Base-by-base conservation (phyloP, 345 rosid genomes). In the Abelmoschus esculentus region DNA sequence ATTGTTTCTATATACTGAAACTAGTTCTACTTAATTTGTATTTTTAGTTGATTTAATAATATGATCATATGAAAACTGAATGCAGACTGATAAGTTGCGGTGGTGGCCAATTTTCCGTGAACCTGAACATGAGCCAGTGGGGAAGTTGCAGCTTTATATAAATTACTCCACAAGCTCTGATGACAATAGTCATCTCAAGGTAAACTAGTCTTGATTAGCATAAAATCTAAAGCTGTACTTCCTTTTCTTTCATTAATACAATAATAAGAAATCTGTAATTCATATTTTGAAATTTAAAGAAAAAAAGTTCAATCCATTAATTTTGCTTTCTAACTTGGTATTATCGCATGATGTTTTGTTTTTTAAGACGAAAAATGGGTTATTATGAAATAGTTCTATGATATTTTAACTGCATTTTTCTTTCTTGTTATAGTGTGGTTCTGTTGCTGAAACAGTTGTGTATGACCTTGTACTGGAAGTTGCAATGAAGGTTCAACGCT, bases 371-470 rank as follows among this genome's bases (percentile, higher is more conserved):
- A 46, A 61, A 73, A 36, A 19, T 28, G 29, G 57, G 55, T 22
- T 69, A 14, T 29, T 73, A 15, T 15, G 11, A 34, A 67, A 17
- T 36, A 29, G 47, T 29, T 58, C 69, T 60, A 64, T 61, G 61
- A 28, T 75, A 67, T 76, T 77, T 13, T 32, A 32, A 75, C 67
- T 62, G 62, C 5, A 26, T 67, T 50, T 56, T 78, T 58, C 74
- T 66, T 77, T 77, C 52, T 79, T 50, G 52, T 38, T 49, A 19
- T 70, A 95, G 99, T 95, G 86, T 77, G 97, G 97, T 56, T 87
- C 97, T 72, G 97, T 95, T 58, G 99, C 97, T 1, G 99, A 95
- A 77, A 95, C 99, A 66, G 99, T 95, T 53, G 96, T 97, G 38
- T 95, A 91, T 87, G 99, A 95, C 81, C 72, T 95, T 34, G 89